Evolutionary conservation across 2,329 filamentous ascomycete species (phyloP).

Genomic region (Colletotrichum trifolii): DNA sequence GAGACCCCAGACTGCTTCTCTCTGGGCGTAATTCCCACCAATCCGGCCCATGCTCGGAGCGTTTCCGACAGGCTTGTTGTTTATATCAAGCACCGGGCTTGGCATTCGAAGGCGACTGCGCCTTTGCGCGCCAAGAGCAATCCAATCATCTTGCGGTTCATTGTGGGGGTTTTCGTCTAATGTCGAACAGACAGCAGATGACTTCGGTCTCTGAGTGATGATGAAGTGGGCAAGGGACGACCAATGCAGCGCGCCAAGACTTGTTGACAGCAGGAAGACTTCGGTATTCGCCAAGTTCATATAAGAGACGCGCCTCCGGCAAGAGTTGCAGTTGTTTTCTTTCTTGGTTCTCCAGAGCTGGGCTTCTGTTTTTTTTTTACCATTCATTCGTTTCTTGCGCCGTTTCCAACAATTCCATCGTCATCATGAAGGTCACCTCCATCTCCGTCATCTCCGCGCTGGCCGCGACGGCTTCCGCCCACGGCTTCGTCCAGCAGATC

Average conservation of each 20-base stretch:
- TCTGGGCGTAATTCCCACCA: conserved; percentile 14
- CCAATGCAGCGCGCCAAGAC: conserved; percentile 16
- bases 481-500: conserved; percentile 34
- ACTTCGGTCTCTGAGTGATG: not conserved
- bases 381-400: conserved; percentile 2
- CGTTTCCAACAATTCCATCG: not conserved
- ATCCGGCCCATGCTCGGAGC: conserved; percentile 17
- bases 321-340: fast-evolving
- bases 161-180: not conserved
- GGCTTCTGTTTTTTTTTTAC: not conserved
- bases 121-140: conserved; percentile 8
- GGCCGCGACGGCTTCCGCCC: conserved; percentile 34
- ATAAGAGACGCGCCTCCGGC: not conserved
- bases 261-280: not conserved
- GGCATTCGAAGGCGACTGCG: not conserved
- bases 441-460: conserved; percentile 27
- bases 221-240: conserved; percentile 4
- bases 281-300: no score
- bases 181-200: conserved; percentile 3
- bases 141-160: not conserved
- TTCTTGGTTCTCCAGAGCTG: not conserved
- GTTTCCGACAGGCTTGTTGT: conserved; percentile 1
- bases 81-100: not conserved
- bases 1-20: not conserved
- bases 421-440: conserved; percentile 7